These are phyloP conservation scores for Ascochyta koolunga DNA, from an alignment of 2,329 filamentous ascomycete genomes.

Conservation along the genomic window DNA sequence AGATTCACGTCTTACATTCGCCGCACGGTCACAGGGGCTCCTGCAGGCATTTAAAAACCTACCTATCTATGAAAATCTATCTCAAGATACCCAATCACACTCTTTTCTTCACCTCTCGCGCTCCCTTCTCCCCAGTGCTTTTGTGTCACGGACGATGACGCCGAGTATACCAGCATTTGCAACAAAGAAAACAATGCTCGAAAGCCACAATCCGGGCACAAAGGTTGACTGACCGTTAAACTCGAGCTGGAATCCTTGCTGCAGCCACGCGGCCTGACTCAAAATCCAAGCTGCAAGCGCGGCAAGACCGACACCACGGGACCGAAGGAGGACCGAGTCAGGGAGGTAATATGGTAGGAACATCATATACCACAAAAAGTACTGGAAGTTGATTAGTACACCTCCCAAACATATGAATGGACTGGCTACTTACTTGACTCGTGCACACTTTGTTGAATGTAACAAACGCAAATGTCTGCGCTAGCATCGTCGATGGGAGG, in stretches of 20 bases:
- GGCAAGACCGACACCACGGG: slow-evolving; percentile 64
- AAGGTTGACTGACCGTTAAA: slow-evolving; percentile 80
- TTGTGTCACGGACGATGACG: slow-evolving; percentile 72
- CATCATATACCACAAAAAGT: slow-evolving; percentile 98
- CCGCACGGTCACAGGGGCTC: neutral
- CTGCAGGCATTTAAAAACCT: neutral
- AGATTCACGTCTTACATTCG: neutral
- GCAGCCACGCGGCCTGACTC: slow-evolving; percentile 65
- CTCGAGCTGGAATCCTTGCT: slow-evolving; percentile 58
- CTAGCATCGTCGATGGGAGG: slow-evolving; percentile 83
- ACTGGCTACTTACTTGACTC: slow-evolving; percentile 73
- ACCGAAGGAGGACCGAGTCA: slow-evolving; percentile 71
- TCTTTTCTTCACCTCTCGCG: slow-evolving; percentile 6
- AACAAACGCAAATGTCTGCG: slow-evolving; percentile 96
- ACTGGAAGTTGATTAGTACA: slow-evolving; percentile 59
- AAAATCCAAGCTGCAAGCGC: slow-evolving; percentile 76
- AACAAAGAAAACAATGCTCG: slow-evolving; percentile 79
- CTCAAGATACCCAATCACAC: neutral
- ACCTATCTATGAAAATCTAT: neutral
- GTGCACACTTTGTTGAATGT: slow-evolving; percentile 99
- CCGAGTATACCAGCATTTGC: slow-evolving; percentile 89
- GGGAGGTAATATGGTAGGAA: slow-evolving; percentile 92
- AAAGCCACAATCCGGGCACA: slow-evolving; percentile 78
- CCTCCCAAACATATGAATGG: neutral
- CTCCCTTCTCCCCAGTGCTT: slow-evolving; percentile 7